Evolutionary conservation across 768 basidiomycete genomes (phyloP), one percentile per base, ranked within the genome.

Genomic region (Omphalotus guepiniiformis): DNA sequence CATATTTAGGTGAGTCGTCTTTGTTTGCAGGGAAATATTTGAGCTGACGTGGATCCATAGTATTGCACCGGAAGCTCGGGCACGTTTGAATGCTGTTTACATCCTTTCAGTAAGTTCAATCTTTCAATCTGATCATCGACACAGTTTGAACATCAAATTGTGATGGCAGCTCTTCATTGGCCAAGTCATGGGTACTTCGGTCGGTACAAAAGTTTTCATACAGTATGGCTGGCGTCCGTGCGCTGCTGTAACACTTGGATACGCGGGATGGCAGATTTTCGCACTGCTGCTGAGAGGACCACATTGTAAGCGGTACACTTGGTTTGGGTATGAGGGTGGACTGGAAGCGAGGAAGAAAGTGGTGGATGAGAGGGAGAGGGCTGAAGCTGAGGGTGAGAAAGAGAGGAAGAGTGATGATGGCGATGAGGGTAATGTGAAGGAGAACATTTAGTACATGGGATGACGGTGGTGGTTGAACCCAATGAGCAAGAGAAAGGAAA

Each of bases 41-140:
- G n/a, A n/a, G n/a, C 22, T 43, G 9, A 25, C 3, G 25, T 8
- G 27, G 4, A 69, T 77, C 18, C 63, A 64, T 19, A 65, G 64
- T 19, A 67, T 71, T 30, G 63, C 64, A 30, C 47, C 69, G 50
- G 57, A 67, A 36, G 76, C 77, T 1, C 75, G 6, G 54, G 75
- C 44, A 66, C 80, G 82, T 25, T 55, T 94, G 9, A 92, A 93
- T 53, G 88, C 90, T 1, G 74, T 90, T 36, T 71, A 82, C 37
- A 76, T 93, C 36, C 69, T 92, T 44, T 80, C 73, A 27, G 76
- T 74, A 49, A 50, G 69, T 54, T 19, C 23, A 6, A 27, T 26
- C 22, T 26, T 18, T 27, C 36, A 36, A 6, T 30, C 13, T 26
- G 6, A 3, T 3, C 13, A 19, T 30, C 19, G 18, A n/a, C n/a